phyloP scores from a whole-genome alignment of 1,139 yeast species.

The Candida freyschussii region DNA sequence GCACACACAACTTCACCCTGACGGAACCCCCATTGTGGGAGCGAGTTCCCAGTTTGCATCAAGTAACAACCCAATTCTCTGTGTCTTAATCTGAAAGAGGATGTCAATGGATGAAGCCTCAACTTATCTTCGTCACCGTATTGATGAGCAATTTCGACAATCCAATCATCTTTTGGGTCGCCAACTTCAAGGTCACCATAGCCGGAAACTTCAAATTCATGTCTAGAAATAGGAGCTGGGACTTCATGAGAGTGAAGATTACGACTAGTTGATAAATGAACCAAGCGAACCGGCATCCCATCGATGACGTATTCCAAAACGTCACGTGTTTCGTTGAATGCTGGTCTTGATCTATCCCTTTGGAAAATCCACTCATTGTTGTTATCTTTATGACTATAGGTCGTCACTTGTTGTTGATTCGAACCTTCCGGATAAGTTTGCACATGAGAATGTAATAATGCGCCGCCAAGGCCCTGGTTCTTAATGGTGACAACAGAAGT shows the following conservation, averaged over 20 bases:
- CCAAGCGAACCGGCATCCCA: slow-evolving; percentile 72
- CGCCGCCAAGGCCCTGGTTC: slow-evolving; percentile 90
- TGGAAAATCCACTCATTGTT: slow-evolving; percentile 91
- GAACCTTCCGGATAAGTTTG: slow-evolving; percentile 96
- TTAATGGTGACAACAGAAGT: slow-evolving; percentile 76
- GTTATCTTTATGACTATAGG: slow-evolving; percentile 86
- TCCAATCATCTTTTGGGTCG: slow-evolving; percentile 91
- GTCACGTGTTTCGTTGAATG: slow-evolving; percentile 46
- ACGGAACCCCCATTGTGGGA: slow-evolving; percentile 98
- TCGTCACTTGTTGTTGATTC: slow-evolving; percentile 91
- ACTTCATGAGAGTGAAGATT: slow-evolving; percentile 87
- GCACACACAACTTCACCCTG: slow-evolving; percentile 94
- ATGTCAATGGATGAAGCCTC: slow-evolving; percentile 78
- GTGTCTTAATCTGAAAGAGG: slow-evolving; percentile 75
- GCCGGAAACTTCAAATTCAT: slow-evolving; percentile 82
- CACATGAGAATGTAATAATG: slow-evolving; percentile 89
- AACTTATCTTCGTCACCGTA: slow-evolving; percentile 61
- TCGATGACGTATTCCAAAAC: slow-evolving; percentile 57
- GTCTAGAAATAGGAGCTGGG: slow-evolving; percentile 70
- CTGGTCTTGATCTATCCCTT: slow-evolving; percentile 57
- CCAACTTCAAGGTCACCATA: slow-evolving; percentile 88
- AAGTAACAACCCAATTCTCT: slow-evolving; percentile 75
- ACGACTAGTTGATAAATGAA: slow-evolving; percentile 80
- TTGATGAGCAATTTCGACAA: slow-evolving; percentile 80
- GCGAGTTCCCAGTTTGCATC: slow-evolving; percentile 69